Evolutionary conservation across 2,329 filamentous ascomycete genomes (phyloP), one percentile per base, ranked within the genome.

Genomic region (Talaromyces sp.): DNA sequence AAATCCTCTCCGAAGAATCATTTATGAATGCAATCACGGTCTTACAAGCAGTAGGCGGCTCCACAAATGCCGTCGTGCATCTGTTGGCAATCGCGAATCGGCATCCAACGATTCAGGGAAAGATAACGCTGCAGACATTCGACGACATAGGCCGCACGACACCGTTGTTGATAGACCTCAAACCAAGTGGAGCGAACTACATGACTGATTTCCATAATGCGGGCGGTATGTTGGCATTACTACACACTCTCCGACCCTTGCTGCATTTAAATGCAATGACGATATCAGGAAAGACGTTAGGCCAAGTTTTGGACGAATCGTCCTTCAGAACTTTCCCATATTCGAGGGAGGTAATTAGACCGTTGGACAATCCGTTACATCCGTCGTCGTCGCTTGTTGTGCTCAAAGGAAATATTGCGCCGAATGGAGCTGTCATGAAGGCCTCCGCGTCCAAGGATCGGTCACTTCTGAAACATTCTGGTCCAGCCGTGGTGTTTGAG

Each of bases 191-290:
- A 2, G 80, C 82, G 63, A 82, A 82, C 63, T 83, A 82, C 66
- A 83, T 83, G 81, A 79, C 75, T n/a, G 81, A 83, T 66, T 83
- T 83, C 61, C 81, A 83, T 65, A 81, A 82, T 63, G 80, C 80
- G 0, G 81, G 81, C 1, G 81, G 81, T 3, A 82, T 83, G 80
- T 67, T 79, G 28, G 78, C 78, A 3, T 67, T 83, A 6, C 65
- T 83, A 23, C 79, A 81, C 61, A 77, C 75, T 0, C 70, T 83
- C 5, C 74, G 75, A 5, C 80, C 80, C 5, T 70, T 83, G 3
- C 71, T 83, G 9, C 73, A 80, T 64, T 73, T 82, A 8, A 72
- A 77, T 14, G 81, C 80, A 4, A 71, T 70, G 69, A 82, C 81
- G 0, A 77, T 82, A 58, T 77, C 75, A 0, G 81, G 80, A 1